phyloP scores from a whole-genome alignment of 305 asterid species.

The Solanum chacoense region DNA sequence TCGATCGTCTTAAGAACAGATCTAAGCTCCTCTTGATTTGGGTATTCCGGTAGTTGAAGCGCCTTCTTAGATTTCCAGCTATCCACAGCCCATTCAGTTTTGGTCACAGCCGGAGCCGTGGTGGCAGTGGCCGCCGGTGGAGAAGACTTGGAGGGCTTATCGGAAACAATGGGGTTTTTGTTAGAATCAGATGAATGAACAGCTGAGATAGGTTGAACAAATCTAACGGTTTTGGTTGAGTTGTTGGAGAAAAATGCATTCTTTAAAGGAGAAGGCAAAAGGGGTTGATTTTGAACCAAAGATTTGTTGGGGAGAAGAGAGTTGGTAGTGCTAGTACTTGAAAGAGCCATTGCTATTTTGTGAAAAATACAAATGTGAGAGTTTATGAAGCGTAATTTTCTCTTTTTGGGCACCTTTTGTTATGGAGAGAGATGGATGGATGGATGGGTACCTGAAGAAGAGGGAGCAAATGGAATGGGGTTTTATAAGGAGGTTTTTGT shows the following conservation, averaged over 20 bases:
- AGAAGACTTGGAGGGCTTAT: constrained; percentile 8
- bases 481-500: constrained; percentile 23
- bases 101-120: neutral
- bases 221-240: constrained; percentile 20
- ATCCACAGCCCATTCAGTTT: constrained; percentile 40
- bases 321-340: constrained; percentile 17
- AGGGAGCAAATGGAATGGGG: neutral
- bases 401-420: neutral
- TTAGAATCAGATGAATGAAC: constrained; percentile 46
- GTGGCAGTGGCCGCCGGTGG: constrained; percentile 27
- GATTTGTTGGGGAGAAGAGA: constrained; percentile 36
- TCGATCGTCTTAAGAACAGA: constrained; percentile 48
- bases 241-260: constrained; percentile 10
- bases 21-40: constrained; percentile 37
- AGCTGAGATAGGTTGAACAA: constrained; percentile 41
- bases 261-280: neutral
- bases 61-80: constrained; percentile 71
- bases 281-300: constrained; percentile 13
- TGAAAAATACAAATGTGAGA: neutral
- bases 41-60: constrained; percentile 63
- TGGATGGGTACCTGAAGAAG: constrained; percentile 20
- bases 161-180: constrained; percentile 29
- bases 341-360: constrained; percentile 35
- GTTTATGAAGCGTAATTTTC: neutral
- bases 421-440: neutral